These are phyloP conservation scores for Medicago truncatula DNA, from an alignment of 306 rosid genomes.

Conservation along the genomic window MtrunA17r5.0-ANR NC_053049.1:1361001-1361500, in stretches of 20 bases:
- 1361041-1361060: slow-evolving; percentile 98
- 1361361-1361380: slow-evolving; percentile 94
- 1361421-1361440: slow-evolving; percentile 27
- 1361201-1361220: slow-evolving; percentile 45
- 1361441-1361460: slow-evolving; percentile 42
- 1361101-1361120: slow-evolving; percentile 85
- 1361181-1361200: slow-evolving; percentile 63
- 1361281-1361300: slow-evolving; percentile 70
- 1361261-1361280: slow-evolving; percentile 32
- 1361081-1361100: slow-evolving; percentile 96
- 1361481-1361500: slow-evolving; percentile 74
- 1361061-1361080: slow-evolving; percentile 93
- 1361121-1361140: slow-evolving; percentile 91
- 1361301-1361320: slow-evolving; percentile 91
- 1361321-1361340: slow-evolving; percentile 95
- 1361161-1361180: slow-evolving; percentile 90
- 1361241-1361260: slow-evolving; percentile 28
- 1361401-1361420: slow-evolving; percentile 47
- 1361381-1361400: slow-evolving; percentile 93
- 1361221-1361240: slow-evolving; percentile 41
- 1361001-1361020: slow-evolving; percentile 95
- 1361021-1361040: slow-evolving; percentile 92
- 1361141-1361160: slow-evolving; percentile 93
- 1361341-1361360: slow-evolving; percentile 99
- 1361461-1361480: slow-evolving; percentile 66